These are phyloP conservation scores for Forsythia viridissima DNA, from an alignment of 257 asterid species.

Conservation along the genomic window DNA sequence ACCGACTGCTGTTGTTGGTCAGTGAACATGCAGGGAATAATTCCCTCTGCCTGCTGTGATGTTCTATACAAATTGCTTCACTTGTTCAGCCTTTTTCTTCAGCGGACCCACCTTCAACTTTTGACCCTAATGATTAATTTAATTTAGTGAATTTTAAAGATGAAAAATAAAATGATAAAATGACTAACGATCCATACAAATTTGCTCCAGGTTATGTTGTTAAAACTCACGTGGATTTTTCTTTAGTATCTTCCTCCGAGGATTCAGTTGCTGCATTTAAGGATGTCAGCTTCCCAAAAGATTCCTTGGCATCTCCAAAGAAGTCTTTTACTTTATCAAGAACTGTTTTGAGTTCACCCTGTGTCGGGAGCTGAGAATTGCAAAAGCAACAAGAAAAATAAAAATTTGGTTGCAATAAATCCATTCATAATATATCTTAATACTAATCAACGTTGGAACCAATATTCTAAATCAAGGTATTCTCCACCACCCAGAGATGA, in stretches of 20 bases:
- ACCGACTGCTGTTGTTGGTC: constrained; percentile 23
- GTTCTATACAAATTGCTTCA: constrained; percentile 4
- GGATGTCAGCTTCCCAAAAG: constrained; percentile 84
- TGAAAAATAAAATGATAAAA: background rate
- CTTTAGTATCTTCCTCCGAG: constrained; percentile 51
- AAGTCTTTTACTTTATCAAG: constrained; percentile 88
- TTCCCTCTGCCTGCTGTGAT: background rate
- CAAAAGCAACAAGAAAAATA: background rate
- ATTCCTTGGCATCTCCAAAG: constrained; percentile 89
- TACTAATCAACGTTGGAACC: background rate
- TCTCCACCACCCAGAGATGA: background rate
- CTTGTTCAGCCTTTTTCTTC: constrained; percentile 17
- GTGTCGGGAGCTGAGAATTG: constrained; percentile 66
- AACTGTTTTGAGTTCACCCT: constrained; percentile 84
- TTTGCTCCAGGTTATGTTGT: background rate
- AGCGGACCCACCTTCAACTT: constrained; percentile 32
- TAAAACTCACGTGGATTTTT: constrained; percentile 57
- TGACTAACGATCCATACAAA: background rate
- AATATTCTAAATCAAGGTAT: background rate
- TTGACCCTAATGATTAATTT: constrained; percentile 33
- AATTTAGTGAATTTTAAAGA: constrained; percentile 8
- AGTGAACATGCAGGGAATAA: background rate
- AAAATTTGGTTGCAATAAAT: background rate
- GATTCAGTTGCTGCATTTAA: constrained; percentile 51
- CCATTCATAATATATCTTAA: background rate